Conservation (phyloP, 1,284 basidiomycete genomes). For the Pyrrhoderma noxium region DNA sequence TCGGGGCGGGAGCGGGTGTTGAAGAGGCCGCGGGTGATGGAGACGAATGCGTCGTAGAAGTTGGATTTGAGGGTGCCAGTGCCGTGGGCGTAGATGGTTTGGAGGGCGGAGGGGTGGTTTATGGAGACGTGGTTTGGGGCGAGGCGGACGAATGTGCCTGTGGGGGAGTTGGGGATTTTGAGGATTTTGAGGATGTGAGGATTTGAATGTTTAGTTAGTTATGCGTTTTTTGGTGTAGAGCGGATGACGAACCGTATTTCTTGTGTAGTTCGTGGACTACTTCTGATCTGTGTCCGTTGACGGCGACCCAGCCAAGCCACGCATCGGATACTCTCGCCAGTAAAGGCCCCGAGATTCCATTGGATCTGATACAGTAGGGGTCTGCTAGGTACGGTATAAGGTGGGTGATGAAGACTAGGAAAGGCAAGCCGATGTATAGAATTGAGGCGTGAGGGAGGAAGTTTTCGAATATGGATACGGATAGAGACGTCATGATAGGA, state of each 20-base stretch:
- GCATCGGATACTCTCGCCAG: constrained; percentile 69
- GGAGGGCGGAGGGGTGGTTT: constrained; percentile 71
- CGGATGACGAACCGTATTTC: constrained; percentile 52
- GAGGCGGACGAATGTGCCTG: constrained; percentile 77
- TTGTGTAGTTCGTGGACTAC: constrained; percentile 70
- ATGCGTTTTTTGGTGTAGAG: background rate
- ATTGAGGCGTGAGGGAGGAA: no score
- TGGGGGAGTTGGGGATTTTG: background rate
- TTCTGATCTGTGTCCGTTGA: constrained; percentile 69
- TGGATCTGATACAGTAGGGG: constrained; percentile 44
- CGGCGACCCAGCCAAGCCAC: constrained; percentile 67
- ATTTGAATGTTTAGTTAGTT: background rate
- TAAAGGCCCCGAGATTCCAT: constrained; percentile 62
- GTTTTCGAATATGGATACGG: no score
- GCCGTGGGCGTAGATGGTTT: constrained; percentile 71
- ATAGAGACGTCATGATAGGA: no score
- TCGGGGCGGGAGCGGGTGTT: constrained; percentile 43
- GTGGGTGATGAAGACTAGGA: constrained; percentile 32
- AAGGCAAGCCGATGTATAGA: background rate
- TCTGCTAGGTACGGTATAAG: constrained; percentile 55
- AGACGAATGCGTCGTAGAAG: constrained; percentile 42
- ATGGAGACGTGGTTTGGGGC: constrained; percentile 85
- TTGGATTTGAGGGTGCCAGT: constrained; percentile 50
- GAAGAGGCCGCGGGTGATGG: constrained; percentile 31
- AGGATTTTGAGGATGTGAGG: background rate